Evolutionary conservation across 164 flowering plant species (phyloP), one percentile per base, ranked within the genome.

Genomic region (Vitis rotundifolia): DNA sequence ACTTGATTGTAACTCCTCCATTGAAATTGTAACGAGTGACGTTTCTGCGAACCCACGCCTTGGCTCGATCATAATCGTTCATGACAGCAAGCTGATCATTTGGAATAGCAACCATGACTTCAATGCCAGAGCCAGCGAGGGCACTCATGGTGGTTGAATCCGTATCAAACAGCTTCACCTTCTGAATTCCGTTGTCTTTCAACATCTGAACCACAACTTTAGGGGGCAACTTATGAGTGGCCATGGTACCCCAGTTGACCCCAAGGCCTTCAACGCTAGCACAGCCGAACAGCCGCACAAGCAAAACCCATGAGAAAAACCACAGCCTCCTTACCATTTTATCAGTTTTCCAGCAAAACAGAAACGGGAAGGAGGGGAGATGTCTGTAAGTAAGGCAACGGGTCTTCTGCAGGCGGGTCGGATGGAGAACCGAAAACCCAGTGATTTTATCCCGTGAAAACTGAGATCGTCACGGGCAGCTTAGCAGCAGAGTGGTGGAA

Each of bases 41-140:
- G 69, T 90, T 91, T n/a, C 76, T 61, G 69, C 75, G 77, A 2
- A 94, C 97, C 92, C 92, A 92, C 2, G 83, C 77, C 71, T 86
- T 77, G 26, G 95, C 97, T 22, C 82, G 66, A n/a, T 71, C 73
- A 62, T 82, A 89, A 63, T 75, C 68, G 9, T 61, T 69, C 83
- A 83, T 80, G 8, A 47, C 75, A 6, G 28, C 69, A 44, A 83
- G 85, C 77, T 84, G 82, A 64, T 84, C 80, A 62, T 94, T 94
- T 0, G 99, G 97, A 31, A 94, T 90, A 5, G 91, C 99, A 6
- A 94, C 79, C 94, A 91, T 91, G 57, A 88, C 92, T 75, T 94
- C 91, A 61, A 92, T 80, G 11, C 83, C 90, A 12, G 76, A 70
- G 15, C 91, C 91, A 19, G 94, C 89, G 53, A 94, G 81, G 14